A percentile compares a stretch with the other conserved stretches of the same genome.
Conservation (phyloP, 2,329 filamentous ascomycete genomes). For the Phoma sp. region DNA sequence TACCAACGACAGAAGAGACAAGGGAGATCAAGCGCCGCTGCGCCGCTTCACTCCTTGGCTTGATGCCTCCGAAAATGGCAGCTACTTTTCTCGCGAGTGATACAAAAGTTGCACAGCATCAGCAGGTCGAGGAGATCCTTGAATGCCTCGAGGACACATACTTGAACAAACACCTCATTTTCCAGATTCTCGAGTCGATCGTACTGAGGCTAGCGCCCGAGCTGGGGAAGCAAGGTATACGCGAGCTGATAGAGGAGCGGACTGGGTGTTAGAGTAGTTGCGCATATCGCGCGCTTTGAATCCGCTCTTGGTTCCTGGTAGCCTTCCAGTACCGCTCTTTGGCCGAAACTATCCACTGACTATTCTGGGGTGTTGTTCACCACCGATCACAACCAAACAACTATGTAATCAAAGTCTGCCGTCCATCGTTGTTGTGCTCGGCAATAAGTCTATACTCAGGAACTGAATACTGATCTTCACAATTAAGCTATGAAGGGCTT, state of each 20-base stretch:
- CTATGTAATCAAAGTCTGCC: background rate
- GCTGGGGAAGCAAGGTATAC: slow-evolving; percentile 72
- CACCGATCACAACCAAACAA: background rate
- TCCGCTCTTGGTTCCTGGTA: background rate
- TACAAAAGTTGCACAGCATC: slow-evolving; percentile 62
- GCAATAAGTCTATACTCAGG: background rate
- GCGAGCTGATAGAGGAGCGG: slow-evolving; percentile 76
- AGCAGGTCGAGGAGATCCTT: slow-evolving; percentile 65
- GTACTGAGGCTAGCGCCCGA: slow-evolving; percentile 87
- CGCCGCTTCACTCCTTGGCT: slow-evolving; percentile 62
- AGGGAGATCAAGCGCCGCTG: slow-evolving; percentile 69
- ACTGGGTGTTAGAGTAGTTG: slow-evolving; percentile 50
- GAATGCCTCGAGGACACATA: slow-evolving; percentile 81
- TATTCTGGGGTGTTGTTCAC: too few relatives aligned
- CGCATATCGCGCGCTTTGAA: background rate
- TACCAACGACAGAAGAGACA: slow-evolving; percentile 64
- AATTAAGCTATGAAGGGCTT: slow-evolving; percentile 1
- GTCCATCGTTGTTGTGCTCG: background rate
- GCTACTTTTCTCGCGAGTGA: slow-evolving; percentile 38
- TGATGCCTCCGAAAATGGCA: slow-evolving; percentile 55
- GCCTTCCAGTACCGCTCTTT: background rate
- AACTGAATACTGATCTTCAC: background rate
- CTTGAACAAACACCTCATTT: slow-evolving; percentile 91
- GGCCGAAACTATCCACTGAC: background rate
- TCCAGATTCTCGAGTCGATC: slow-evolving; percentile 79